Evolutionary conservation across 2,329 filamentous ascomycete species (phyloP), one percentile per base, ranked within the genome.

Genomic region (Cryoendolithus antarcticus): DNA sequence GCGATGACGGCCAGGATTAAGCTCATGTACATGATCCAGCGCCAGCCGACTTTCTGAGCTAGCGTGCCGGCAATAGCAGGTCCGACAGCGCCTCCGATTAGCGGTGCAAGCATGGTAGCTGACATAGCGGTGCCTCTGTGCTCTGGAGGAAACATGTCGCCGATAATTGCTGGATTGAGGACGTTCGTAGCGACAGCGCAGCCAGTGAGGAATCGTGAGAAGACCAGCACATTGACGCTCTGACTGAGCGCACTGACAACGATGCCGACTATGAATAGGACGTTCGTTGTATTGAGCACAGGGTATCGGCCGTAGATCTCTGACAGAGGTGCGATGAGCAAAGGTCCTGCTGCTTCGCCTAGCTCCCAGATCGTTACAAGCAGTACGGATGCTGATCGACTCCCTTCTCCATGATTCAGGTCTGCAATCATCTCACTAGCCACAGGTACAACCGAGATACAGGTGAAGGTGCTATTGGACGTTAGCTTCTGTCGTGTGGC

Each of bases 91-190:
- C 72, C 72, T 11, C 74, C 74, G 10, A 75, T 53, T 2, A 79
- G 58, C 0, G 75, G 74, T 2, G 74, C 71, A 2, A 78, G 57
- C 54, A 69, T 70, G 35, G 77, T 60, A 33, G 73, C 42, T 48
- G 69, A 73, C 67, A 80, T 73, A 6, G 75, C 69, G 1, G 66
- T 65, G 13, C 75, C 76, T 10, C 75, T 63, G 52, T 72, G 61
- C 40, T 79, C 75, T 1, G 67, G 61, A 2, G 61, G 56, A 51
- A 78, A 79, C 45, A 80, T 70, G 52, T 80, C 77, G 19, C 75
- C 76, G n/a, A 80, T 67, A 38, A 80, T 74, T 15, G 75, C 72
- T 1, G 76, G 76, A 45, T 71, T 75, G 11, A 81, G 62, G 7
- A 79, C 75, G 45, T 77, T 65, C 4, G 62, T 60, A 12, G 64